Percentiles rank a stretch among this genome's conserved stretches.
phyloP scores from a whole-genome alignment of 805 yeast genomes.

The Dipodascus albidus region DNA sequence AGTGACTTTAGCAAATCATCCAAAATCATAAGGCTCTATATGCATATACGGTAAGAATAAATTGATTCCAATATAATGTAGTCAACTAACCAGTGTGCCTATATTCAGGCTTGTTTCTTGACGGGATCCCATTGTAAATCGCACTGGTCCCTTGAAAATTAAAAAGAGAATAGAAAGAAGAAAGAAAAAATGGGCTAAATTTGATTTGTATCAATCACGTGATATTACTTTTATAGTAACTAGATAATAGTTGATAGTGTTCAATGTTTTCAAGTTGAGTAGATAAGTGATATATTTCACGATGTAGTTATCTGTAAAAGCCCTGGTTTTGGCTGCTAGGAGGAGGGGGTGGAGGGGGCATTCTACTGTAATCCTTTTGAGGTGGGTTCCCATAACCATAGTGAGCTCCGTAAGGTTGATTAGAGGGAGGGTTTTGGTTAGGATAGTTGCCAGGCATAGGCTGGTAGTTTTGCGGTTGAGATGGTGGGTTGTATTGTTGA shows the following conservation, averaged over 20 bases:
- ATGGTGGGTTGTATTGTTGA: conserved; percentile 4
- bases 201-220: not conserved
- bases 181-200: not conserved
- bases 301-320: not conserved
- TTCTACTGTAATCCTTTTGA: not conserved
- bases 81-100: conserved; percentile 10
- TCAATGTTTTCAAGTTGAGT: not conserved
- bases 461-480: conserved; percentile 3
- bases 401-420: not conserved
- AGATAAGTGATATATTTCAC: not conserved
- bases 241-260: too few species aligned
- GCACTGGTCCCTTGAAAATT: not conserved
- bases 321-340: not conserved
- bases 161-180: not conserved
- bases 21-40: conserved; percentile 16
- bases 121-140: not conserved
- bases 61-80: not conserved
- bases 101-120: conserved; percentile 1
- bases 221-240: not conserved
- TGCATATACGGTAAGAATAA: not conserved
- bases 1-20: conserved; percentile 22
- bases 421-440: not conserved
- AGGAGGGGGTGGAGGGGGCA: conserved; percentile 1
- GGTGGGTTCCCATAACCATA: not conserved
- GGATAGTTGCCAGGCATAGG: conserved; percentile 11